Base-by-base conservation (phyloP, 1,139 yeast genomes). In the Meyerozyma smithsonii region DNA sequence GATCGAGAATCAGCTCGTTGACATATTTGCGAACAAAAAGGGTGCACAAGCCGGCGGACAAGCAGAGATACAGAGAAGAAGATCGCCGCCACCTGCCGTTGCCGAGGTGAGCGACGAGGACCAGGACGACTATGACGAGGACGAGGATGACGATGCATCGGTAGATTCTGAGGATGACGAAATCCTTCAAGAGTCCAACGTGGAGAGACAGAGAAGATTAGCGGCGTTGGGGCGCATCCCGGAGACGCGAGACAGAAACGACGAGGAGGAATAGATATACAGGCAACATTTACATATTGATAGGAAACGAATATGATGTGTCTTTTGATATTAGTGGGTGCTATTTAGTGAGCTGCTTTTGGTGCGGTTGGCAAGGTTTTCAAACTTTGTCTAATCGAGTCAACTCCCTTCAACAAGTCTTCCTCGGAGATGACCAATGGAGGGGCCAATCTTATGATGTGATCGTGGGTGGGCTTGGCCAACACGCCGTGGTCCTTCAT, bases 401-500 rank as follows among this genome's bases (percentile, higher is more conserved):
- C 82, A 42, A 89, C 83, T 54, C 97, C 97, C 68, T 78, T 82
- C 50, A 79, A 64, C 56, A 90, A 72, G 57, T 92, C 97, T 54
- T 84, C 92, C 59, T 88, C 86, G 30, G 92, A 77, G 50, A 90
- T 90, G 38, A 89, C 94, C 63, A 90, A 72, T 16, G 98, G 97
- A 42, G 98, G 98, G 7, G 97, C 96, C 61, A 90, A 74, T 69
- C 98, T 84, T 59, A 90, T 90, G 55, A 92, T 90, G 62, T 88
- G 84, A 56, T 89, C 96, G 61, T 90, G 98, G 3, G 98, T 90
- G 51, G 97, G 97, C 70, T 90, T 90, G 49, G 98, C 97, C 58
- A 90, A 72, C 24, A 90, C 84, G 42, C 98, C 98, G 48, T 79
- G 71, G 43, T 85, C 80, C 66, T 86, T 89, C 94, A 92, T 84